Evolutionary conservation across 2,329 filamentous ascomycete species (phyloP).

Genomic region (Coniosporium tulheliwenetii): DNA sequence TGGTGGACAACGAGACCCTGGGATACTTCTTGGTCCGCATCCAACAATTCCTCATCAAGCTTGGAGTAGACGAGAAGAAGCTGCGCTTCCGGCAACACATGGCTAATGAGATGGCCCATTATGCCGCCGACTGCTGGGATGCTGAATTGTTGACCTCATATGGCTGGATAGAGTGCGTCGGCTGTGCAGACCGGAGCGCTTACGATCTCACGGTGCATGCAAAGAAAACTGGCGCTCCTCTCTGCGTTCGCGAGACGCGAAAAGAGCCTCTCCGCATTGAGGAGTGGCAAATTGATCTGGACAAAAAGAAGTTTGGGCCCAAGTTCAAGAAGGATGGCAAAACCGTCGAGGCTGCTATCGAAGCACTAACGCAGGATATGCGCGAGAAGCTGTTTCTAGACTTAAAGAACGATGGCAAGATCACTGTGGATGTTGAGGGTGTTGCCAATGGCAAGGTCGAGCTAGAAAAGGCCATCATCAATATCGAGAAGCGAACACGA

Average conservation of each 20-base stretch:
- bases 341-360: conserved; percentile 64
- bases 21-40: conserved; percentile 96
- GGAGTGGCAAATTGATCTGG: conserved; percentile 74
- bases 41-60: conserved; percentile 73
- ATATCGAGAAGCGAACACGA: conserved; percentile 69
- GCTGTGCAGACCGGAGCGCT: conserved; percentile 87
- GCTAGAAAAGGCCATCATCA: conserved; percentile 63
- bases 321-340: conserved; percentile 91
- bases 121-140: conserved; percentile 96
- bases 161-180: conserved; percentile 97
- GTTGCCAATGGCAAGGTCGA: conserved; percentile 59
- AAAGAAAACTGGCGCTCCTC: conserved; percentile 76
- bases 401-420: conserved; percentile 57
- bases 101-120: conserved; percentile 82
- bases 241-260: conserved; percentile 71
- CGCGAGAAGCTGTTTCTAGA: conserved; percentile 65
- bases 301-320: conserved; percentile 94
- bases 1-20: conserved; percentile 94
- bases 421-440: conserved; percentile 57
- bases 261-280: conserved; percentile 65
- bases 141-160: conserved; percentile 82
- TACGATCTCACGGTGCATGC: conserved; percentile 88
- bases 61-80: conserved; percentile 77
- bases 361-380: conserved; percentile 62
- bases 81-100: conserved; percentile 96